A percentile compares a stretch with the other conserved stretches of the same genome.
These are phyloP conservation scores for Sugiyamaella pinicola DNA, from an alignment of 1,139 yeast genomes.

Conservation along the genomic window DNA sequence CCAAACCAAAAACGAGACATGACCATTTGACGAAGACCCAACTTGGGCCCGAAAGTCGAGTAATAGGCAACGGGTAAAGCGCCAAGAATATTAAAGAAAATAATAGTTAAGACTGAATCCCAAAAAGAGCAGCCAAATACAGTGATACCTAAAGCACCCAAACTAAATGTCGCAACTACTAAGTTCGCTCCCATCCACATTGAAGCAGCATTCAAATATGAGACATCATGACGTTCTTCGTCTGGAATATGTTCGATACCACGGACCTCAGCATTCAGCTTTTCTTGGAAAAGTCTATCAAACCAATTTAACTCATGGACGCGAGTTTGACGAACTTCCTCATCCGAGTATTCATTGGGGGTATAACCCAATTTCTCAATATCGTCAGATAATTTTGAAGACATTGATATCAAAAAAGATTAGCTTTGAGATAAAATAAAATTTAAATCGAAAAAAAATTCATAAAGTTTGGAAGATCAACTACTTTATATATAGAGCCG, in stretches of 20 bases:
- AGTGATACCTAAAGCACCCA: slow-evolving; percentile 76
- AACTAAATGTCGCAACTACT: slow-evolving; percentile 80
- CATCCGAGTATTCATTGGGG: slow-evolving; percentile 15
- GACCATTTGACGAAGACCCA: slow-evolving; percentile 88
- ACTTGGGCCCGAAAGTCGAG: slow-evolving; percentile 78
- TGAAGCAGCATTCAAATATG: slow-evolving; percentile 70
- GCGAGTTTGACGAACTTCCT: slow-evolving; percentile 9
- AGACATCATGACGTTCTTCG: slow-evolving; percentile 63
- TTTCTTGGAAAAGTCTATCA: slow-evolving; percentile 10
- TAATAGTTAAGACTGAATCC: slow-evolving; percentile 61
- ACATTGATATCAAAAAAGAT: too few species aligned
- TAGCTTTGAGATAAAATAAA: not conserved
- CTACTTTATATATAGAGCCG: not conserved
- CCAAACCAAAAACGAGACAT: slow-evolving; percentile 80
- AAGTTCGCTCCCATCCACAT: slow-evolving; percentile 95
- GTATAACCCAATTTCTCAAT: slow-evolving; percentile 10
- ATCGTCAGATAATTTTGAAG: slow-evolving; percentile 7
- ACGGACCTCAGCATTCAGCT: slow-evolving; percentile 53
- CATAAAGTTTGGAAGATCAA: not conserved
- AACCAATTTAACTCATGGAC: slow-evolving; percentile 13
- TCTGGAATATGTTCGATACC: slow-evolving; percentile 72
- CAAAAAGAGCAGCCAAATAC: slow-evolving; percentile 59
- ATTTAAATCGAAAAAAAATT: not conserved
- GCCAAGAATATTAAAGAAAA: slow-evolving; percentile 76
- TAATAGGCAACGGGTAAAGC: slow-evolving; percentile 78